Evolutionary conservation across 179 eudicot genomes (phyloP), one percentile per base, ranked within the genome.

Genomic region (Spinacia oleracea): DNA sequence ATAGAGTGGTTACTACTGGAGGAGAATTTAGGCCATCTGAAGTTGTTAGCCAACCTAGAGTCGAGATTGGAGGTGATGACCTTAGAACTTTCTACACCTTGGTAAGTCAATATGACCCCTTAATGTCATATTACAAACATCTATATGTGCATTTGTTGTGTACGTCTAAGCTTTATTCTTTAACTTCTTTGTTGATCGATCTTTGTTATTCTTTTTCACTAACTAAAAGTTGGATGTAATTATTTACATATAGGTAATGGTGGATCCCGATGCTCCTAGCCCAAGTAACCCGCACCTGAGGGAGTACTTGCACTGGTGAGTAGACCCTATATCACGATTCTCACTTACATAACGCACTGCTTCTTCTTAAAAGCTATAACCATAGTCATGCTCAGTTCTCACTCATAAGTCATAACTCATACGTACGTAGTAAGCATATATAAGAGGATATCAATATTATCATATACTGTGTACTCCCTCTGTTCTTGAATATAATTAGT

Each of bases 1-100:
- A 31, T 55, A 80, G 90, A 48, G 90, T 90, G 50, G 89, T 93
- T 55, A 79, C 72, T 42, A 88, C 90, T 65, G 97, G 90, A 0
- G 90, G 89, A 35, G 94, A 93, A 72, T 77, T 93, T 20, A 88
- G 81, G 83, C 97, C 98, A 14, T 91, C 97, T 64, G 89, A 87
- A 42, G 87, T 93, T 76, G 88, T 84, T 59, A 85, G 71, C 78
- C 94, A 83, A 66, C 97, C 97, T 5, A 86, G 88, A 77, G 89
- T 93, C 84, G 91, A 93, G 18, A 81, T 93, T 45, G 90, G 89
- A 1, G 97, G 94, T 3, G 90, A 85, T 35, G 97, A 89, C 55
- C 88, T 88, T 29, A 79, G 91, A 70, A 86, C 86, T 25, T 89
- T 89, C 73, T 91, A 87, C 82, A 93, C 97, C 48, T 83, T 93